Conservation (phyloP, 495 filamentous ascomycete species). For the Penicillium psychrofluorescens region DNA sequence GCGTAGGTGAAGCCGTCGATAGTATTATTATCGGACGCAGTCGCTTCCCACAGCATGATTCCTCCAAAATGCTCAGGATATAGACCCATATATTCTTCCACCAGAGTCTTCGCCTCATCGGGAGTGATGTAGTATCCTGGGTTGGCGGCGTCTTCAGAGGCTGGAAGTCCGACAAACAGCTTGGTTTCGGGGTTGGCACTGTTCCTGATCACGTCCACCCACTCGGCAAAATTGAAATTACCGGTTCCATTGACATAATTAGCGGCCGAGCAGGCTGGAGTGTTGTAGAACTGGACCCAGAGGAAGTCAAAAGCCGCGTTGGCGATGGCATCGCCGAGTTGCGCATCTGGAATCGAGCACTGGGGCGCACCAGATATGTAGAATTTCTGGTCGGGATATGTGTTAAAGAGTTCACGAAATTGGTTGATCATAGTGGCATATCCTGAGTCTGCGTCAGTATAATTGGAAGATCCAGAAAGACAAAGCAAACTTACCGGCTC, state of each 20-base stretch:
- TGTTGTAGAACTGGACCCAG: conserved; percentile 67
- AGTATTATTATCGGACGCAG: conserved; percentile 40
- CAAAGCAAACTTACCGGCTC: conserved; percentile 31
- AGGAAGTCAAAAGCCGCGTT: conserved; percentile 53
- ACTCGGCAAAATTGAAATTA: conserved; percentile 56
- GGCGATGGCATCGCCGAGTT: conserved; percentile 44
- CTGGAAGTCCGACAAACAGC: conserved; percentile 58
- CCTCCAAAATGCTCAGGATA: conserved; percentile 55
- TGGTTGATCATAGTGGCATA: conserved; percentile 40
- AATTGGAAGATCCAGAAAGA: conserved; percentile 1
- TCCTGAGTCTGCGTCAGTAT: conserved; percentile 19
- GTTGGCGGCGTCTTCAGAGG: conserved; percentile 24
- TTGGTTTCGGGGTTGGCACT: conserved; percentile 54
- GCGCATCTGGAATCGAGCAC: conserved; percentile 53
- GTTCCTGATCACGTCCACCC: conserved; percentile 55
- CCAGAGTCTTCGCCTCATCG: conserved; percentile 38
- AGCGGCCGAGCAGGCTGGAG: conserved; percentile 45
- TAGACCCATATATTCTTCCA: conserved; percentile 41
- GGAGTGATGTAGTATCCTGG: conserved; percentile 39
- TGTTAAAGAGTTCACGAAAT: conserved; percentile 44
- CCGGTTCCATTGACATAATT: conserved; percentile 31
- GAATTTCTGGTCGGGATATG: conserved; percentile 36
- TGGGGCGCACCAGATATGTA: conserved; percentile 62
- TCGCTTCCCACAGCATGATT: conserved; percentile 69
- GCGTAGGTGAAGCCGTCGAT: conserved; percentile 36